Conservation (phyloP, 2,329 filamentous ascomycete species). For the Aspergillus sp. region DNA sequence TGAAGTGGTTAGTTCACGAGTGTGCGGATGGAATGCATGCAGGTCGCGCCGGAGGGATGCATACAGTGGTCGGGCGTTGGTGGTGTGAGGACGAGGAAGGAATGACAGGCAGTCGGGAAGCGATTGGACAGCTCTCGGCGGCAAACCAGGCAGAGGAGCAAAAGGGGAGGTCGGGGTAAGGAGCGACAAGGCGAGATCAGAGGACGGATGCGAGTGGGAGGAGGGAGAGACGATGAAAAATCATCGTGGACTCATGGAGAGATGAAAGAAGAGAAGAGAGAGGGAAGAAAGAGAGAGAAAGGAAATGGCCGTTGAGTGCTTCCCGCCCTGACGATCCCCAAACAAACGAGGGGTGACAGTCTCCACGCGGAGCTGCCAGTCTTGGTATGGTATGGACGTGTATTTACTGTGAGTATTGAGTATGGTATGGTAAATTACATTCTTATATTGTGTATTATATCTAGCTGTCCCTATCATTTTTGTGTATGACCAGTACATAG, state of each 20-base stretch:
- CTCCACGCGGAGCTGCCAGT: constrained; percentile 11
- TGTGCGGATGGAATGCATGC: background rate
- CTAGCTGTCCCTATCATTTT: background rate
- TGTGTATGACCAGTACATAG: too few relatives aligned
- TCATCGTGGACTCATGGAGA: constrained; percentile 12
- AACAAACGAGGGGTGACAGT: constrained; percentile 17
- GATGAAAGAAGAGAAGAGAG: background rate
- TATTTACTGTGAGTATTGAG: background rate
- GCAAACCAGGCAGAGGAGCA: background rate
- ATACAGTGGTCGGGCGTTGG: background rate
- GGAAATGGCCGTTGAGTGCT: constrained; percentile 2
- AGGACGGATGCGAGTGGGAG: background rate
- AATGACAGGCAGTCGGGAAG: constrained; percentile 6
- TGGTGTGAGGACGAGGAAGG: background rate
- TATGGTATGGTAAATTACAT: background rate
- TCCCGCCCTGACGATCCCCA: constrained; percentile 8
- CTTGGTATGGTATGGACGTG: background rate
- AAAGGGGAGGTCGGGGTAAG: background rate
- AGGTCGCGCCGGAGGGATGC: background rate
- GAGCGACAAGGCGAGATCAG: constrained; percentile 1
- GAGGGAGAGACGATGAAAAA: constrained; percentile 8
- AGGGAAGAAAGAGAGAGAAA: constrained; percentile 1
- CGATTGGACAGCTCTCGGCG: constrained; percentile 8
- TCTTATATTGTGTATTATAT: background rate
- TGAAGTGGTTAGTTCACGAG: too few relatives aligned